These are phyloP conservation scores for Xylaria venustula DNA, from an alignment of 495 filamentous ascomycete genomes.

Conservation along the genomic window DNA sequence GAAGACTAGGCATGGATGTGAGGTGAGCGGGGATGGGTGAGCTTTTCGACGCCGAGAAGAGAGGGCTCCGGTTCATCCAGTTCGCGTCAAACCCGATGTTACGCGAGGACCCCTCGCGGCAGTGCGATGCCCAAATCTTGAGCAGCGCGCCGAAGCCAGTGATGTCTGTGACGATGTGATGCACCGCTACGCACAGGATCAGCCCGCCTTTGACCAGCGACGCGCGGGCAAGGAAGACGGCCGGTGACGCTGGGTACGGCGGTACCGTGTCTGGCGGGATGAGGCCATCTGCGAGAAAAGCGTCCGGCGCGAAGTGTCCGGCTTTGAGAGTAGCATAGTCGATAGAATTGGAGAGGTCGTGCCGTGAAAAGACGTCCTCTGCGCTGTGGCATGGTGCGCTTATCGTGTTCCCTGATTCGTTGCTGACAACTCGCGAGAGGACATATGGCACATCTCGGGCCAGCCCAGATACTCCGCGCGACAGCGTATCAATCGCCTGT, in stretches of 20 bases:
- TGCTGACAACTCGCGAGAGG: conserved; percentile 20
- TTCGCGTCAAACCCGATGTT: conserved; percentile 15
- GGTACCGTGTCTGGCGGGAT: conserved; percentile 19
- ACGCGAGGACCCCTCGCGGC: conserved; percentile 15
- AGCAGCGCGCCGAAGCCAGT: conserved; percentile 27
- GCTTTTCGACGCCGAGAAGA: neutral
- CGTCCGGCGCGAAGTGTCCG: conserved; percentile 21
- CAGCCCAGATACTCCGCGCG: conserved; percentile 14
- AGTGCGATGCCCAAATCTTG: conserved; percentile 29
- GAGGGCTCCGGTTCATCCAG: conserved; percentile 19
- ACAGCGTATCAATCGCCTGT: conserved; percentile 11
- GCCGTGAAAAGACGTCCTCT: conserved; percentile 19
- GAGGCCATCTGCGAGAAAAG: conserved; percentile 14
- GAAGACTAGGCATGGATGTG: conserved; percentile 15
- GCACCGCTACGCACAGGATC: conserved; percentile 24
- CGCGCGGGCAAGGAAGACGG: conserved; percentile 25
- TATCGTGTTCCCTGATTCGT: conserved; percentile 9
- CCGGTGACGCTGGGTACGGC: conserved; percentile 17
- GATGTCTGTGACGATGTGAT: conserved; percentile 30
- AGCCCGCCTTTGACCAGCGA: conserved; percentile 23
- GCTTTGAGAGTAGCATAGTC: conserved; percentile 22
- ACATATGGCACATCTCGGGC: conserved; percentile 26
- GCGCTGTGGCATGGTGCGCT: conserved; percentile 17
- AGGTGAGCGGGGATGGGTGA: neutral
- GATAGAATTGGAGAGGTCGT: conserved; percentile 15